Conservation (phyloP, 2,329 filamentous ascomycete species). For the Cylindrodendrum hubeiense region DNA sequence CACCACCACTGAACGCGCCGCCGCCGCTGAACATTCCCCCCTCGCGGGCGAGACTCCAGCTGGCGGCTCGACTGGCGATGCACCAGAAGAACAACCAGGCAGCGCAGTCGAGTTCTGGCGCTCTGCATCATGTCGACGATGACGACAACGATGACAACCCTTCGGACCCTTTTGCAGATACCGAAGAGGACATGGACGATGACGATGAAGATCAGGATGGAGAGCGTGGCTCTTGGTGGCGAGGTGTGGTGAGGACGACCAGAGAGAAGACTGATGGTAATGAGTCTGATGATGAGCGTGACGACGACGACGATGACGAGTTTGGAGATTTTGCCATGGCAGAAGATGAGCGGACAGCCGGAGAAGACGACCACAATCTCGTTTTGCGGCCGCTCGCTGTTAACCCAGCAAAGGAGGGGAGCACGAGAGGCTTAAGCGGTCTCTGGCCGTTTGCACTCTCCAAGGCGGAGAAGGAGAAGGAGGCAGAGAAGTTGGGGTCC, state of each 20-base stretch:
- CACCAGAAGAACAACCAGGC: conserved; percentile 74
- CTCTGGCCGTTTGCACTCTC: conserved; percentile 69
- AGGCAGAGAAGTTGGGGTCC: conserved; percentile 26
- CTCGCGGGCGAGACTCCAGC: conserved; percentile 85
- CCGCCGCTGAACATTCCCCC: conserved; percentile 88
- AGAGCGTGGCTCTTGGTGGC: conserved; percentile 63
- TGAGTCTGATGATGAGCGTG: conserved; percentile 64
- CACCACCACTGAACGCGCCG: conserved; percentile 81
- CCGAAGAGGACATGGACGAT: conserved; percentile 67
- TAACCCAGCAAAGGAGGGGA: conserved; percentile 59
- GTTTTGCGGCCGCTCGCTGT: conserved; percentile 68
- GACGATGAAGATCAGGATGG: conserved; percentile 52
- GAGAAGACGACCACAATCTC: conserved; percentile 53
- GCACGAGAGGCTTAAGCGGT: conserved; percentile 60
- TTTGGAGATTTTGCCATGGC: conserved; percentile 78
- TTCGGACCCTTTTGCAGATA: conserved; percentile 61
- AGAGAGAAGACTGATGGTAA: conserved; percentile 58
- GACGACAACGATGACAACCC: conserved; percentile 54
- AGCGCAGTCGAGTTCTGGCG: conserved; percentile 59
- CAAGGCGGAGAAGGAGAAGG: conserved; percentile 52
- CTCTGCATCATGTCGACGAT: conserved; percentile 50
- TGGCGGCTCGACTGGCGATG: conserved; percentile 88
- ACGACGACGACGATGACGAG: conserved; percentile 72
- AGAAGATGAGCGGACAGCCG: conserved; percentile 56
- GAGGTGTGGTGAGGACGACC: conserved; percentile 52